Evolutionary conservation across 805 yeast genomes (phyloP).

Genomic region (Wickerhamomyces chambardii): DNA sequence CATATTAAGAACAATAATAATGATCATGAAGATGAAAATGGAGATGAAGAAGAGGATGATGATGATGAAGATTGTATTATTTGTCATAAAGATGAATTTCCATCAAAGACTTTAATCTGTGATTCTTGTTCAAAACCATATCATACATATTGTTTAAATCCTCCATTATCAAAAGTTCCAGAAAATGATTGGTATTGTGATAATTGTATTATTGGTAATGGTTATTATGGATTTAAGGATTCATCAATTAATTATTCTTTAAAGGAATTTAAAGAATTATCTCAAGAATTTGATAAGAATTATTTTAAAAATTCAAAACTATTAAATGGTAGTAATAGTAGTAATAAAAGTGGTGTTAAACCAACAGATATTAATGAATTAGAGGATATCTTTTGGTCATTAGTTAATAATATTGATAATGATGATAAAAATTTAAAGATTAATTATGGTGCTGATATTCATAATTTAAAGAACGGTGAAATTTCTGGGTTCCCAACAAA

Average conservation of each 20-base stretch:
- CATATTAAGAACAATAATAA: constrained; percentile 4
- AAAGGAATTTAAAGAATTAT: constrained; percentile 48
- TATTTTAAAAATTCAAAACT: constrained; percentile 29
- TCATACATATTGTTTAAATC: constrained; percentile 61
- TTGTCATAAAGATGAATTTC: constrained; percentile 37
- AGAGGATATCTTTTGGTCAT: constrained; percentile 65
- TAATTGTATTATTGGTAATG: constrained; percentile 76
- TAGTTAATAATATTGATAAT: constrained; percentile 28
- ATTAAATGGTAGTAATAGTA: too few species aligned
- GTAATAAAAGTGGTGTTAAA: too few species aligned
- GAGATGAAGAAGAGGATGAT: constrained; percentile 12
- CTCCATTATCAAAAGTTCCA: constrained; percentile 45
- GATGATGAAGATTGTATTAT: constrained; percentile 33
- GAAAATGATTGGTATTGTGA: constrained; percentile 72
- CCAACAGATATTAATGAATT: constrained; percentile 31
- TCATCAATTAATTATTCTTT: constrained; percentile 44
- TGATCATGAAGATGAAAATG: constrained; percentile 15
- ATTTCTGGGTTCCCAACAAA: constrained; percentile 68
- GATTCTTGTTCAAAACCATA: constrained; percentile 65
- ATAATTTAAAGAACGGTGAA: constrained; percentile 53
- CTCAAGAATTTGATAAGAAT: constrained; percentile 36
- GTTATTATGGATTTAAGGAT: constrained; percentile 84
- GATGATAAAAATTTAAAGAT: constrained; percentile 52
- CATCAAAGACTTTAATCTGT: constrained; percentile 47
- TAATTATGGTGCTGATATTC: constrained; percentile 82